Evolutionary conservation across 2,329 filamentous ascomycete genomes (phyloP), one percentile per base, ranked within the genome.

Genomic region (Calonectria honghensis): DNA sequence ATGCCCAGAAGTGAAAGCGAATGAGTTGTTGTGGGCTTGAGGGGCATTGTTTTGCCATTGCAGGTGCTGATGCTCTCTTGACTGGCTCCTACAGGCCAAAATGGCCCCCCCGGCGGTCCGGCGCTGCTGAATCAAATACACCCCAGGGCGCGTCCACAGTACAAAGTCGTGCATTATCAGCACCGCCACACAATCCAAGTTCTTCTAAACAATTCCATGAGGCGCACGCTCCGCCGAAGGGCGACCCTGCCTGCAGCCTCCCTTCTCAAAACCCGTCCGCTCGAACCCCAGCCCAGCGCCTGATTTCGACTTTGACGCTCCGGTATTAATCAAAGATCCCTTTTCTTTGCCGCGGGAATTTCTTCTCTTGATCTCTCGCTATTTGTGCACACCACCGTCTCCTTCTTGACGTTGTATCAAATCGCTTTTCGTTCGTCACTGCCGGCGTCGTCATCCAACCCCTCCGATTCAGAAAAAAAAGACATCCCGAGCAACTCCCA

Each of bases 141-240:
- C 68, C 68, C 41, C 57, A 16, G 57, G 68, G 67, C 18, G 68
- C 59, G 70, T 27, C 27, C 24, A 41, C 20, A 69, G 66, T 20
- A 39, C 41, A 10, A 81, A 72, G 81, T 82, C 74, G 48, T 80
- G 76, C 81, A 81, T 82, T 82, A 82, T 81, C 78, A 75, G 82
- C 83, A 85, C 84, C 82, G 83, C 84, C 84, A 85, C 84, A 82
- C 75, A 79, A 80, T 86, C 85, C 83, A 86, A 81, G 68, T 83
- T 83, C 84, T 86, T 86, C 85, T 80, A 86, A 83, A 81, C 80
- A 82, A 74, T 86, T 86, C 85, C 85, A 86, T 86, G 85, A 85
- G 84, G 84, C 84, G 84, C 82, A 83, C 74, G 78, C 77, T 78
- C 77, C 77, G 77, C 79, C 74, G 77, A 74, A 70, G 66, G 74